A percentile compares a stretch with the other conserved stretches of the same genome.
phyloP scores from a whole-genome alignment of 306 rosid genomes.

The Prunus salicina region DNA sequence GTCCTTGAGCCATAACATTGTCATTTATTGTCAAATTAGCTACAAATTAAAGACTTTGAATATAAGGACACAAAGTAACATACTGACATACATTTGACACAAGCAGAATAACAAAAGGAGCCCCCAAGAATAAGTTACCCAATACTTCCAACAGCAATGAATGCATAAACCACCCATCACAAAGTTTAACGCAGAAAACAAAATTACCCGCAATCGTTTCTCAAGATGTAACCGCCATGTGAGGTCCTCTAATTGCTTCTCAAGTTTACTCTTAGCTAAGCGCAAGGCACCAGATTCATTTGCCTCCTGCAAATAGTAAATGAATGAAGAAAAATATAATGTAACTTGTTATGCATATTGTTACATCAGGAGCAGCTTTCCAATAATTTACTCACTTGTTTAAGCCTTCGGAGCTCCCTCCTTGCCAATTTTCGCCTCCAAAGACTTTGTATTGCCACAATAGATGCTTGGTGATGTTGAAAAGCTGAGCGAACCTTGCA shows the following conservation, averaged over 20 bases:
- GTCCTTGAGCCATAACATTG: not conserved
- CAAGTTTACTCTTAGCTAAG: conserved; percentile 87
- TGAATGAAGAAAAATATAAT: not conserved
- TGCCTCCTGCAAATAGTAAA: conserved; percentile 69
- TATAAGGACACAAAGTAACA: not conserved
- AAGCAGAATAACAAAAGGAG: not conserved
- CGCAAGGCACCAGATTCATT: conserved; percentile 98
- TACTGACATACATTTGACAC: not conserved
- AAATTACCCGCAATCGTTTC: conserved; percentile 89
- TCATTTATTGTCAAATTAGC: not conserved
- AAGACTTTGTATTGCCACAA: conserved; percentile 77
- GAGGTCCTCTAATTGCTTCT: conserved; percentile 93
- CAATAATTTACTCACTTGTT: conserved; percentile 43
- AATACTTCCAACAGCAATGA: not conserved
- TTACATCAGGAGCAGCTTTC: not conserved
- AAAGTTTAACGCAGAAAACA: not conserved
- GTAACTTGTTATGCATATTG: conserved; percentile 11
- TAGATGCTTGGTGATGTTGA: conserved; percentile 48
- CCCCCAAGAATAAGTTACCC: not conserved
- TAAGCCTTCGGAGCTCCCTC: conserved; percentile 73
- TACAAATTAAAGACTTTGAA: not conserved
- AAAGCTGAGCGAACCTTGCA: conserved; percentile 63
- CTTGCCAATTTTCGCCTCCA: conserved; percentile 90
- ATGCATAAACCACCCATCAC: conserved; percentile 6
- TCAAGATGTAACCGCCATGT: conserved; percentile 96